Evolutionary conservation across 2,329 filamentous ascomycete genomes (phyloP), one percentile per base, ranked within the genome.

Genomic region (Stagonosporopsis vannaccii): DNA sequence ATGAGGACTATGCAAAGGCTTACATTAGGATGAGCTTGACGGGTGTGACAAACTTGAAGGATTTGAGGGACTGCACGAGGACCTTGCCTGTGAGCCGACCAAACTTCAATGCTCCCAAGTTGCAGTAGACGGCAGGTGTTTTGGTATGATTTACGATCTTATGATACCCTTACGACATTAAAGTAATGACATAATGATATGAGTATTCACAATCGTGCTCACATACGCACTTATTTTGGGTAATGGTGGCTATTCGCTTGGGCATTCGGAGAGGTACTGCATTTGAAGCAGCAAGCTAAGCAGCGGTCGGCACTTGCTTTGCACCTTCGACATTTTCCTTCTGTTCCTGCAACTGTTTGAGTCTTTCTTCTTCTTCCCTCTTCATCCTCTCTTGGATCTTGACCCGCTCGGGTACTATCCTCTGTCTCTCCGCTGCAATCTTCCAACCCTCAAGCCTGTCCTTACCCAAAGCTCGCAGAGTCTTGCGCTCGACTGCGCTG

Each of bases 401-500:
- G 26, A 84, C 58, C 28, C 81, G 74, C 60, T 81, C 78, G 0
- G 82, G 85, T 2, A 86, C 73, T 13, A 87, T 73, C 2, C 51
- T 46, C 70, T 86, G 82, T 57, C 84, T 78, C 25, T 79, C 75
- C 8, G 61, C 77, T 11, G 78, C 77, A 41, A 84, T 83, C 71
- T 76, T 78, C 84, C 85, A 87, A 1, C 78, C 83, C 13, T 71
- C 70, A 44, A 87, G 64, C 19, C 75, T 77, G 17, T 82, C 78
- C 61, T 69, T 77, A 0, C 81, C 81, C 0, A 87, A 68, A 12
- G 78, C 80, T 36, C 66, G 73, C 65, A 87, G 67, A 2, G 85
- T 87, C 64, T 82, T 81, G 63, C 71, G 73, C 75, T 87, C 85
- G 5, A 87, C 84, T 20, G 83, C 73, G 59, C 81, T 85, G 65